Percentiles rank a stretch among this genome's conserved stretches.
phyloP scores from a whole-genome alignment of 2,329 filamentous ascomycete genomes.

The Cylindrodendrum hubeiense region DNA sequence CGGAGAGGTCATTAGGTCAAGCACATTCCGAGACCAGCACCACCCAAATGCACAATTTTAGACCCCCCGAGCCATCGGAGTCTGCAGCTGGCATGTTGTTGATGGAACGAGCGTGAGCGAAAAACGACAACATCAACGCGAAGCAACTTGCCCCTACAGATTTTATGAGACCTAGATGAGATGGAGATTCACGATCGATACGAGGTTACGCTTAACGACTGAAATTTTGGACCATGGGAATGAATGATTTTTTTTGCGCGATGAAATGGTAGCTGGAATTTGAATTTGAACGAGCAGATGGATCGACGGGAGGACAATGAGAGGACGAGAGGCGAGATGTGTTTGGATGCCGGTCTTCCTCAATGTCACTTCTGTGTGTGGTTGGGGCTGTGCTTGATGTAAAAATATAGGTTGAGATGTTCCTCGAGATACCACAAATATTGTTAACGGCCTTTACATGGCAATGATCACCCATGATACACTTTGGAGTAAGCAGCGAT shows the following conservation, averaged over 20 bases:
- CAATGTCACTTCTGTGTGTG: constrained; percentile 25
- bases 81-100: neutral
- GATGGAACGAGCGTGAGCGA: neutral
- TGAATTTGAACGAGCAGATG: constrained; percentile 26
- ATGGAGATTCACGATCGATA: constrained; percentile 42
- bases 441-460: constrained; percentile 12
- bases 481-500: neutral
- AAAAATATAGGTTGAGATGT: constrained; percentile 33
- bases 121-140: neutral
- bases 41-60: constrained; percentile 20
- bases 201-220: constrained; percentile 43
- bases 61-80: constrained; percentile 16
- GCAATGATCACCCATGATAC: constrained; percentile 3
- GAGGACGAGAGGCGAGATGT: constrained; percentile 22
- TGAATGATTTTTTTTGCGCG: constrained; percentile 17
- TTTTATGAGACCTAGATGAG: constrained; percentile 23
- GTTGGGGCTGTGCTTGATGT: constrained; percentile 31
- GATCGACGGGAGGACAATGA: neutral
- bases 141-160: constrained; percentile 5
- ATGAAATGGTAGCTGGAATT: constrained; percentile 32
- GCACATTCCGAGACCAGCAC: constrained; percentile 38
- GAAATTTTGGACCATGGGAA: constrained; percentile 19
- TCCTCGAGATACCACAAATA: constrained; percentile 25
- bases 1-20: constrained; percentile 66
- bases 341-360: constrained; percentile 33